Percentiles rank a stretch among this genome's conserved stretches.
These are phyloP conservation scores for Sherardia arvensis DNA, from an alignment of 257 asterid genomes.

Conservation along the genomic window DNA sequence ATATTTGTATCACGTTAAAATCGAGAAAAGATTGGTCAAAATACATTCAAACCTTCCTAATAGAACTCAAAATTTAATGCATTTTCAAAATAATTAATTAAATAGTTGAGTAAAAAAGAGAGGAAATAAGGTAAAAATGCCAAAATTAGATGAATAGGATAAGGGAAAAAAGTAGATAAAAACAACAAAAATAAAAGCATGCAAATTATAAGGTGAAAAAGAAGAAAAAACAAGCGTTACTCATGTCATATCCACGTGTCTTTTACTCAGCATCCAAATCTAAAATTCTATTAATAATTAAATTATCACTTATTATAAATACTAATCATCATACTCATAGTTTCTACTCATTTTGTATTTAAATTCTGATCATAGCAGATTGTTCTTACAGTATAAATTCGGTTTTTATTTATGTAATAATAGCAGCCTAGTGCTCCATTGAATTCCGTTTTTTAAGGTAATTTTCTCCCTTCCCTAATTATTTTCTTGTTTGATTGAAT, in stretches of 20 bases:
- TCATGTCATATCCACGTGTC: constrained; percentile 2
- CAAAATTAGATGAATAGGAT: neutral
- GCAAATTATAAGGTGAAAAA: neutral
- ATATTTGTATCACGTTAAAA: too few species aligned
- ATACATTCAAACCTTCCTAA: too few species aligned
- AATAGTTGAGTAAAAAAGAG: neutral
- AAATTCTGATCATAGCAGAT: neutral
- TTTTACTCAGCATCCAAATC: neutral
- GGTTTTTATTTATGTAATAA: neutral
- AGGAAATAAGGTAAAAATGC: neutral
- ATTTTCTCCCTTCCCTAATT: neutral
- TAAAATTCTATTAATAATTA: neutral
- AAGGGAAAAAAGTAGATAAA: neutral
- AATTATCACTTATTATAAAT: too few species aligned
- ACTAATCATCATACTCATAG: neutral
- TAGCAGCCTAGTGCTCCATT: neutral
- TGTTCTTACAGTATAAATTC: neutral
- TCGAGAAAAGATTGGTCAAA: too few species aligned
- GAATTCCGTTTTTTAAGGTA: neutral
- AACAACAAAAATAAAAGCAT: neutral
- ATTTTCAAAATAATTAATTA: neutral
- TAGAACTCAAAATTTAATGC: too few species aligned
- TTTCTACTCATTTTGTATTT: neutral
- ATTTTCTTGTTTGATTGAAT: constrained; percentile 1
- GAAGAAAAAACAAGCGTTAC: neutral